Conservation (phyloP, 78 protist species). For the Dictyostelium intermedium region DNA sequence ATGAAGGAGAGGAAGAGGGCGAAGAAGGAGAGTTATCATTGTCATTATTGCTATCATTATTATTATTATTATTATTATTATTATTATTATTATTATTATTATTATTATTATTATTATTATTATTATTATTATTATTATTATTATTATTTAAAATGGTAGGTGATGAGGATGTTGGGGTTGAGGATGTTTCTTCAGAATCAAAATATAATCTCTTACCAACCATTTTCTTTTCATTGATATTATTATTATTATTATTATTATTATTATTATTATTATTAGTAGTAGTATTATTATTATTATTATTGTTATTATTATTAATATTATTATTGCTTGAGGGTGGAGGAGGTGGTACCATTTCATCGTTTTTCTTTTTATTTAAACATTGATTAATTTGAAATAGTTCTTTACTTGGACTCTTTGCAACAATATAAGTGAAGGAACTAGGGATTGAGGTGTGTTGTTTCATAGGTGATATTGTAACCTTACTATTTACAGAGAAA, state of each 20-base stretch:
- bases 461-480: constrained; percentile 29
- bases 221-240: neutral
- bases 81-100: no score
- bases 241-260: neutral
- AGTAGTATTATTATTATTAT: neutral
- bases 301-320: neutral
- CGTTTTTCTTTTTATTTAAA: neutral
- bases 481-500: neutral
- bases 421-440: constrained; percentile 13
- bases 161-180: neutral
- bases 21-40: neutral
- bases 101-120: neutral
- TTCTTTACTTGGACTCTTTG: constrained; percentile 49
- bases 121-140: neutral
- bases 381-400: constrained; percentile 7
- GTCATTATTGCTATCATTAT: neutral
- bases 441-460: neutral
- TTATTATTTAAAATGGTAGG: neutral
- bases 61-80: no score
- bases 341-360: neutral
- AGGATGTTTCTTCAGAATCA: neutral
- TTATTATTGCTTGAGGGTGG: neutral
- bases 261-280: neutral
- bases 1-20: neutral
- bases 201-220: constrained; percentile 11